Base-by-base conservation (phyloP, 306 rosid species). In the Mimosa pudica region DNA sequence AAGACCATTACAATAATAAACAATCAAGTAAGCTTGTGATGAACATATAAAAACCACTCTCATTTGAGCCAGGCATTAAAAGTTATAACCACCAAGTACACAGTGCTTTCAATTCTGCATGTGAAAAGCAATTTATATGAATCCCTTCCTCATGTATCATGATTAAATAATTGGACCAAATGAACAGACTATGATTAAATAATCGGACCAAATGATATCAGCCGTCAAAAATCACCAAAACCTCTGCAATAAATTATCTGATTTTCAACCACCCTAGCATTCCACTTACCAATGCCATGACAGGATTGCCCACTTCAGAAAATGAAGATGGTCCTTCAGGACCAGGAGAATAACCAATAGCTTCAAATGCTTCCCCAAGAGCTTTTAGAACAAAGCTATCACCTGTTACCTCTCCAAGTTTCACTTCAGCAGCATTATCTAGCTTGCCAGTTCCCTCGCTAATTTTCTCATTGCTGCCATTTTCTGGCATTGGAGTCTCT, bases 301-400 rank as follows among this genome's bases (percentile, higher is more conserved):
- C 93, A 68, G 94, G 94, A 82, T 92, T 92, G 73, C 97, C 97
- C 57, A 86, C 93, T 81, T 86, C 91, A 32, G 90, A 81, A 83
- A 92, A 90, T 11, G 94, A 90, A 46, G 81, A 83, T 42, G 89
- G 85, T 61, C 79, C 73, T 51, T 84, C 90, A 74, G 90, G 81
- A 54, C 80, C 83, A 71, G 77, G 77, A 74, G 85, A 71, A 80
- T 87, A 90, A 78, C 93, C 94, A 72, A 88, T 73, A 69, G 90
- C 92, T 86, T 88, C 91, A 82, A 92, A 92, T 32, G 93, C 90
- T 85, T 90, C 97, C 55, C 57, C 79, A 62, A 92, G 87, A 62
- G 93, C 94, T 73, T 86, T 88, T 51, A 86, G 54, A 18, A 89
- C 90, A 89, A 60, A 58, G 67, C 70, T 68, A 63, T 89, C 88